A percentile compares a stretch with the other conserved stretches of the same genome.
phyloP scores from a whole-genome alignment of 1,284 basidiomycete species.

The Ceratobasidium sp. region DNA sequence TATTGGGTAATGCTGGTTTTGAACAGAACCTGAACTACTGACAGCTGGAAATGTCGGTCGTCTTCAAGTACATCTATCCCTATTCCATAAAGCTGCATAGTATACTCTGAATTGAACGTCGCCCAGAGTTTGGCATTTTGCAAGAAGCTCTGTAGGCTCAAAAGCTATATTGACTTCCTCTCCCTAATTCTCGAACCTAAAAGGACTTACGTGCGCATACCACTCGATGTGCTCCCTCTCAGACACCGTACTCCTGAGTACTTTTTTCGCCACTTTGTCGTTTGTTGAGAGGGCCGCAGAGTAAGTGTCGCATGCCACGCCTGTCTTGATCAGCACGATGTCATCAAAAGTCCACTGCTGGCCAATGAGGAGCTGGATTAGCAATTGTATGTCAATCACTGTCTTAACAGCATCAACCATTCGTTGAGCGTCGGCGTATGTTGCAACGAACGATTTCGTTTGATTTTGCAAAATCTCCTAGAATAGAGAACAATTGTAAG shows the following conservation, averaged over 20 bases:
- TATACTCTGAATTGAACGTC: slow-evolving; percentile 34
- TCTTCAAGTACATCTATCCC: slow-evolving; percentile 39
- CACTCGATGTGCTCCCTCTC: slow-evolving; percentile 24
- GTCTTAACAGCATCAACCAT: slow-evolving; percentile 19
- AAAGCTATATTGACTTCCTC: background rate
- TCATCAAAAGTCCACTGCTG: slow-evolving; percentile 31
- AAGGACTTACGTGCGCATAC: slow-evolving; percentile 10
- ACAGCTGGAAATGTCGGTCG: slow-evolving; percentile 39
- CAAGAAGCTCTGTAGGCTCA: slow-evolving; percentile 32
- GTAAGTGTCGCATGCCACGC: slow-evolving; percentile 34
- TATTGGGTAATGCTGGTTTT: background rate
- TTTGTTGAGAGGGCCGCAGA: slow-evolving; percentile 17
- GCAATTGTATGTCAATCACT: slow-evolving; percentile 33
- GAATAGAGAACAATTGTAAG: background rate
- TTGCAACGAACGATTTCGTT: slow-evolving; percentile 1
- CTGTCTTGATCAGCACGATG: slow-evolving; percentile 21
- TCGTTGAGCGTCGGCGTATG: slow-evolving; percentile 33
- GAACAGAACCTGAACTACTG: background rate
- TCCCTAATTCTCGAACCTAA: background rate
- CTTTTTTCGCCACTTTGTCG: slow-evolving; percentile 43
- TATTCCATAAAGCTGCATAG: slow-evolving; percentile 34
- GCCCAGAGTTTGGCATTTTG: slow-evolving; percentile 23
- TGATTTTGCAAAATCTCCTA: slow-evolving; percentile 14
- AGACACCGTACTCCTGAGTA: slow-evolving; percentile 35
- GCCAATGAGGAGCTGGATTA: slow-evolving; percentile 20